These are phyloP conservation scores for Pleurotus platypus DNA, from an alignment of 768 basidiomycete species.

Conservation along the genomic window DNA sequence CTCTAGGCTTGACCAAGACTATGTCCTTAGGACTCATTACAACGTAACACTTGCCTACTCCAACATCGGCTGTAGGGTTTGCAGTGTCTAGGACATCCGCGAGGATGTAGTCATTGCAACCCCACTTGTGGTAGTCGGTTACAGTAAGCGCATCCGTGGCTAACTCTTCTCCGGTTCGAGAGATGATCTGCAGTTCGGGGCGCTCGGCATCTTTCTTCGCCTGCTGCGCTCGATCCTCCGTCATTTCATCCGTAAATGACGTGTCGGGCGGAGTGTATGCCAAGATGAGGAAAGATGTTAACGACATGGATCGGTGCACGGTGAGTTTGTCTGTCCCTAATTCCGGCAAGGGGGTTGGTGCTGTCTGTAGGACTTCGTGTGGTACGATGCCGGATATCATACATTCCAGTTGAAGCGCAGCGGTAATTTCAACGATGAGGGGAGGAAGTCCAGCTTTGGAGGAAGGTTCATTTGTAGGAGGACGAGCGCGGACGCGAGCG, in stretches of 20 bases:
- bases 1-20: slow-evolving; percentile 83
- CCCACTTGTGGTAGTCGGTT: slow-evolving; percentile 75
- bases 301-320: slow-evolving; percentile 20
- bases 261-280: slow-evolving; percentile 83
- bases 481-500: slow-evolving; percentile 69
- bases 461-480: slow-evolving; percentile 39
- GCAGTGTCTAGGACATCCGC: slow-evolving; percentile 43
- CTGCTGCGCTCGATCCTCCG: slow-evolving; percentile 68
- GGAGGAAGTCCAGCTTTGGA: slow-evolving; percentile 48
- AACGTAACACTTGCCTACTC: slow-evolving; percentile 59
- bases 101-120: slow-evolving; percentile 89
- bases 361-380: slow-evolving; percentile 46
- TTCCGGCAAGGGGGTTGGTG: slow-evolving; percentile 16
- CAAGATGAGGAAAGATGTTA: slow-evolving; percentile 80
- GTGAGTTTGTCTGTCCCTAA: slow-evolving; percentile 9
- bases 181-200: slow-evolving; percentile 93
- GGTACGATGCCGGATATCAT: slow-evolving; percentile 92
- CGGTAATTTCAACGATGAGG: slow-evolving; percentile 82
- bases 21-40: slow-evolving; percentile 86
- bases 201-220: slow-evolving; percentile 82
- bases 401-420: slow-evolving; percentile 89
- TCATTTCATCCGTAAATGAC: slow-evolving; percentile 63
- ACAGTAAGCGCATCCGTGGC: slow-evolving; percentile 81
- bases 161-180: slow-evolving; percentile 83
- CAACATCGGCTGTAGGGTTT: slow-evolving; percentile 20